Base-by-base conservation (phyloP, 805 yeast genomes). In the Wickerhamomyces hampshirensis region DNA sequence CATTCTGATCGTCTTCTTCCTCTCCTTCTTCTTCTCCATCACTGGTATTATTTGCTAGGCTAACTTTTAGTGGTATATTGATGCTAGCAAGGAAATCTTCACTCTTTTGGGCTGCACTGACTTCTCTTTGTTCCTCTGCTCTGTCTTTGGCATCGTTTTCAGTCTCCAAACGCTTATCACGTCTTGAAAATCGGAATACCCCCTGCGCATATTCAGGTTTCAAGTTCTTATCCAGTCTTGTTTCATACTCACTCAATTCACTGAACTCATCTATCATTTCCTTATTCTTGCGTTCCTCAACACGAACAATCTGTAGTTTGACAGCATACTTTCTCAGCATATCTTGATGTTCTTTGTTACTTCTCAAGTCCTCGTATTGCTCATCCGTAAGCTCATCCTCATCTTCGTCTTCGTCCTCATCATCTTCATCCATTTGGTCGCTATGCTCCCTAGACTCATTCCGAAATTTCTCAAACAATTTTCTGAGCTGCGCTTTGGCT, bases 401-500 rank as follows among this genome's bases (percentile, higher is more conserved):
- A 12, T 48, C 54, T 5, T 42, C 49, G 4, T 42, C 53, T 5
- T 48, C 49, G 13, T 43, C 51, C 12, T 50, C 52, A 14, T 42
- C 48, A 6, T 49, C 57, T 10, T 45, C 53, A 30, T 47, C 47
- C 12, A 43, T 48, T 6, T 47, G 53, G 28, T 38, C 33, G 24
- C 24, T 21, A 8, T 40, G 46, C 5, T 40, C 37, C 13, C 32
- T 36, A 2, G 45, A 17, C 18, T 58, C 51, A 28, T 56, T 57
- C 31, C 59, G 58, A 15, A 63, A 57, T 6, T 65, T 69, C 38
- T 62, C 65, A 39, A 65, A 69, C 29, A 77, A 48, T 40, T 65
- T 56, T 38, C 73, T 66, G 28, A 79, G 51, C 35, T 72, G 67
- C 15, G 59, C 50, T 45, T 71, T 71, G 1, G 80, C 68, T 40